Evolutionary conservation across 2,329 filamentous ascomycete genomes (phyloP).

Genomic region (Purpureocillium lavendulum): DNA sequence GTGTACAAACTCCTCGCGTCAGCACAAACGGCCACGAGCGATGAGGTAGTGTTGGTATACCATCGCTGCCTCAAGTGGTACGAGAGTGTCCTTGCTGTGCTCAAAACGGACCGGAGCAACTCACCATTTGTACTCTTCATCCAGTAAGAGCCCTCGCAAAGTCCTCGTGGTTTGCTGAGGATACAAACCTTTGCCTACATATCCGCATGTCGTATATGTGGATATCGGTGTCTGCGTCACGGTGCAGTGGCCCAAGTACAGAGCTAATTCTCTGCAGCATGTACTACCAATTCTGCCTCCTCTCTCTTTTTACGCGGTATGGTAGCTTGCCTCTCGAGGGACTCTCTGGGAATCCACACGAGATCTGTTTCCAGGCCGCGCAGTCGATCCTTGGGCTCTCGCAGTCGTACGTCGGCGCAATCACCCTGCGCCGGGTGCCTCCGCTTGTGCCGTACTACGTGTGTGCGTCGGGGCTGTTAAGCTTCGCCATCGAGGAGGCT

Average conservation of each 20-base stretch:
- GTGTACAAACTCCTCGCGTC: conserved; percentile 7
- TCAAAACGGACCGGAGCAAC: background rate
- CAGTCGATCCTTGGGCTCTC: conserved; percentile 6
- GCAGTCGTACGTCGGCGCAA: conserved; percentile 11
- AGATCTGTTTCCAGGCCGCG: conserved; percentile 5
- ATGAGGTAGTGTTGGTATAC: too few relatives aligned
- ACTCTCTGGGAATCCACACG: conserved; percentile 3
- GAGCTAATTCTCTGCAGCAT: too few relatives aligned
- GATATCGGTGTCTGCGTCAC: too few relatives aligned
- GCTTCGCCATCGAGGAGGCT: conserved; percentile 1
- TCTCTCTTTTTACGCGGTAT: conserved; percentile 8
- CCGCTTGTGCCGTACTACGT: conserved; percentile 8
- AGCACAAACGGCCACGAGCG: too few relatives aligned
- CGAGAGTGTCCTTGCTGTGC: conserved; percentile 5
- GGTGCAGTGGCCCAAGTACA: conserved; percentile 13
- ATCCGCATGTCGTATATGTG: too few relatives aligned
- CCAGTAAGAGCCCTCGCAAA: conserved; percentile 10
- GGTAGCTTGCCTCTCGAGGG: background rate
- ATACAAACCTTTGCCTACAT: too few relatives aligned
- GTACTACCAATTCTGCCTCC: too few relatives aligned
- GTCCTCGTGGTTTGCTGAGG: too few relatives aligned
- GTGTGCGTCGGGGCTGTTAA: conserved; percentile 5
- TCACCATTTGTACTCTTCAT: conserved; percentile 9
- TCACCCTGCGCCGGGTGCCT: conserved; percentile 9
- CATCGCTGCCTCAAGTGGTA: conserved; percentile 11